Evolutionary conservation across 805 yeast genomes (phyloP), one percentile per base, ranked within the genome.

Genomic region (Yarrowia sp.): DNA sequence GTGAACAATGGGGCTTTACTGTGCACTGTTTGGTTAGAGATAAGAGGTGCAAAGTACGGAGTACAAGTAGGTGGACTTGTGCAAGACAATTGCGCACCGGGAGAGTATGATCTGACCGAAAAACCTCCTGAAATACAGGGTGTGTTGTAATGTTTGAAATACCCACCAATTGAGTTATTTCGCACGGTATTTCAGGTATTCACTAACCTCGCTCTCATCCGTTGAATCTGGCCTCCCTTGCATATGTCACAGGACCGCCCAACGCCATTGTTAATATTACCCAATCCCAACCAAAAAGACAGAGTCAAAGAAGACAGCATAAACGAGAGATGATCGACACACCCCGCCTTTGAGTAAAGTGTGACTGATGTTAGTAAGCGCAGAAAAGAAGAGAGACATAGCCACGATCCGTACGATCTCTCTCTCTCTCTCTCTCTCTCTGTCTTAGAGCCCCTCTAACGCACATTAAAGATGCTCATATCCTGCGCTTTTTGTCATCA

Each of bases 21-120:
- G 53, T 49, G 53, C 53, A 49, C 53, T 49, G 53, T n/a, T 14
- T 49, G 53, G 53, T 38, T 49, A 15, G 9, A 49, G 53, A 49
- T 49, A 49, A 33, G 39, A 24, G 30, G 30, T 5, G 30, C 30
- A n/a, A n/a, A n/a, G n/a, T n/a, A n/a, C n/a, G n/a, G n/a, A n/a
- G n/a, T n/a, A n/a, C n/a, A n/a, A n/a, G n/a, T n/a, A n/a, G 10
- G 38, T 36, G 36, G 36, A 36, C 13, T 36, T 36, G 30, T 36
- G 10, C 38, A 36, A n/a, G n/a, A n/a, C n/a, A n/a, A n/a, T n/a
- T n/a, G n/a, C n/a, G n/a, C n/a, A n/a, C n/a, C n/a, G n/a, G n/a
- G n/a, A n/a, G n/a, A n/a, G n/a, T n/a, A n/a, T n/a, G n/a, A n/a
- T n/a, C n/a, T n/a, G n/a, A 36, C 13, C 13, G 38, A 10, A 36